A percentile compares a stretch with the other conserved stretches of the same genome.
Conservation (phyloP, 495 filamentous ascomycete species). For the Neurospora hispaniola region DNA sequence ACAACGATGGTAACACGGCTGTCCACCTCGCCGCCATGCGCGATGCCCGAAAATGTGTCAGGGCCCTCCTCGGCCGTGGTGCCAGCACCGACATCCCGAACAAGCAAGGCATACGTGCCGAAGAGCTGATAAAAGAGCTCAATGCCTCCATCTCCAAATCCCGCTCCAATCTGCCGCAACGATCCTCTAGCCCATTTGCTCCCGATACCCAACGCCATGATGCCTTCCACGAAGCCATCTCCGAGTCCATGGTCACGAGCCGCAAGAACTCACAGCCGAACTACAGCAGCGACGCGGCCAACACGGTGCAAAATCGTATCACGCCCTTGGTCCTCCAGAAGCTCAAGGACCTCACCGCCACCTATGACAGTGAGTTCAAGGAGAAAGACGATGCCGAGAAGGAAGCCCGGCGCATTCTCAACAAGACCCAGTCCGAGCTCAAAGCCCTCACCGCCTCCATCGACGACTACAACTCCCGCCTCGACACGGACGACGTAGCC, state of each 20-base stretch:
- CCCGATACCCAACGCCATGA: conserved; percentile 36
- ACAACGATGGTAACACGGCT: conserved; percentile 79
- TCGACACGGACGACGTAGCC: conserved; percentile 35
- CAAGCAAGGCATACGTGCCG: conserved; percentile 63
- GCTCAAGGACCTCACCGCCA: conserved; percentile 43
- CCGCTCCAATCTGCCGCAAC: conserved; percentile 33
- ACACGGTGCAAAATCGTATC: conserved; percentile 45
- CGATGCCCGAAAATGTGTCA: conserved; percentile 62
- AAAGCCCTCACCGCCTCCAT: conserved; percentile 37
- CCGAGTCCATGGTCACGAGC: conserved; percentile 12
- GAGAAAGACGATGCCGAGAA: conserved; percentile 48
- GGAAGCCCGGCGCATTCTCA: conserved; percentile 46
- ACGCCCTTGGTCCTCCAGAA: conserved; percentile 47
- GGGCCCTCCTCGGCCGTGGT: conserved; percentile 59
- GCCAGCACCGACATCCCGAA: conserved; percentile 72
- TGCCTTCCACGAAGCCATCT: conserved; percentile 30
- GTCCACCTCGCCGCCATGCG: conserved; percentile 76
- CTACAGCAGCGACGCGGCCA: conserved; percentile 44
- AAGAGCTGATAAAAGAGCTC: conserved; percentile 55
- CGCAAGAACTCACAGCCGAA: conserved; percentile 16
- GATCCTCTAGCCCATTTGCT: conserved; percentile 53
- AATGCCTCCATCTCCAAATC: conserved; percentile 39
- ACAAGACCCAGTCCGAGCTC: conserved; percentile 44
- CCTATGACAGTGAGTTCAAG: conserved; percentile 49
- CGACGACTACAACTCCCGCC: conserved; percentile 32